Percentiles rank a stretch among this genome's conserved stretches.
Conservation (phyloP, 192 early-diverging fungal species). For the Umbelopsis isabellina region DNA sequence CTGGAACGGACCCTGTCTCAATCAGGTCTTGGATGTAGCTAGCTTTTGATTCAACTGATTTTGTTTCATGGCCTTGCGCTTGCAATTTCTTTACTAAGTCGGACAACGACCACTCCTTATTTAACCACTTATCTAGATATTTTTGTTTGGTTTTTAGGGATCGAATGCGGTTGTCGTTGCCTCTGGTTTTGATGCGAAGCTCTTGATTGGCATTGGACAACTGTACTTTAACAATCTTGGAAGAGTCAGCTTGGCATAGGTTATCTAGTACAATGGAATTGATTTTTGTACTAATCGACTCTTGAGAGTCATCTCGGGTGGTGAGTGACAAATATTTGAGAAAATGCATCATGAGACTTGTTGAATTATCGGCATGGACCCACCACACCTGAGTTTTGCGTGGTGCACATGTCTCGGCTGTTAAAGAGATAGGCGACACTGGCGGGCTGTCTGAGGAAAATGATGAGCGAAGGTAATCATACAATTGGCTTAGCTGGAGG, state of each 20-base stretch:
- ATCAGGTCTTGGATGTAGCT: neutral
- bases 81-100: neutral
- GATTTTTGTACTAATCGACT: conserved; percentile 1
- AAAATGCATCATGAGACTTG: conserved; percentile 15
- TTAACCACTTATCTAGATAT: conserved; percentile 13
- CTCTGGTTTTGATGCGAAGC: neutral
- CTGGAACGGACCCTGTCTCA: neutral
- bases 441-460: neutral
- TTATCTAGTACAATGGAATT: conserved; percentile 5
- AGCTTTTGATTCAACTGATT: conserved; percentile 2
- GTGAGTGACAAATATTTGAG: conserved; percentile 15
- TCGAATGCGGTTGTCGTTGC: neutral
- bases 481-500: neutral
- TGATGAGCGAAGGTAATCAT: neutral
- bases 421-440: conserved; percentile 3
- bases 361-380: conserved; percentile 14
- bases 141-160: conserved; percentile 3
- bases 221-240: conserved; percentile 13
- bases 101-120: neutral
- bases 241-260: neutral
- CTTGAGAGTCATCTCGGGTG: neutral
- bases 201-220: conserved; percentile 5
- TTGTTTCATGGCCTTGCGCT: neutral
- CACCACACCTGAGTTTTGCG: conserved; percentile 6
- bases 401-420: neutral